A percentile compares a stretch with the other conserved stretches of the same genome.
These are phyloP conservation scores for Monascus ruber DNA, from an alignment of 2,329 filamentous ascomycete genomes.

Conservation along the genomic window DNA sequence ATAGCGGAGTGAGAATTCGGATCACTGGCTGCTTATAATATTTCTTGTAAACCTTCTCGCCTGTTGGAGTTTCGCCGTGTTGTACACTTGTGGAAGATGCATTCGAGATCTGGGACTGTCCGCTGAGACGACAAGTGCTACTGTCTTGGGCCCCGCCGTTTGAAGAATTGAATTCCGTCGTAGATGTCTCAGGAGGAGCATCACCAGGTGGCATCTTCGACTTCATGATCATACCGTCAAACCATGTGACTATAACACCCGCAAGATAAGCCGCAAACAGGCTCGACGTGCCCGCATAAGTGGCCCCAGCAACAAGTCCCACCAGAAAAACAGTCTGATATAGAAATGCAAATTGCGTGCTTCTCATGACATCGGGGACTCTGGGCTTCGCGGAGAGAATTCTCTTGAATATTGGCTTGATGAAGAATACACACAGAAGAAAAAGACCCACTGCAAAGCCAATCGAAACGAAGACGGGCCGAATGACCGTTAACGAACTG, in stretches of 20 bases:
- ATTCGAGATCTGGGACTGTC: no score
- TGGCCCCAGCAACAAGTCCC: slow-evolving; percentile 37
- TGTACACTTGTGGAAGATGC: no score
- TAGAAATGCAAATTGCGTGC: slow-evolving; percentile 22
- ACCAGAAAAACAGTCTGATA: slow-evolving; percentile 36
- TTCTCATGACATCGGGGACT: slow-evolving; percentile 6
- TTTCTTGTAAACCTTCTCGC: slow-evolving; percentile 28
- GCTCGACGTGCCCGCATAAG: slow-evolving; percentile 46
- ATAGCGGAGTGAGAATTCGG: slow-evolving; percentile 55
- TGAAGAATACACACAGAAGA: slow-evolving; percentile 12
- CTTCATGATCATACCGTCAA: slow-evolving; percentile 27
- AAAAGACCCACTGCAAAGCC: slow-evolving; percentile 16
- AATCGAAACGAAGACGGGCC: slow-evolving; percentile 42
- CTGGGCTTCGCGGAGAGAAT: slow-evolving; percentile 1
- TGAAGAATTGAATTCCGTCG: no score
- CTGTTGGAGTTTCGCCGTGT: no score
- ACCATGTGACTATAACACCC: slow-evolving; percentile 41
- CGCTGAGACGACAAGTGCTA: no score
- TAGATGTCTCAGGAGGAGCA: no score
- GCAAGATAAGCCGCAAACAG: slow-evolving; percentile 51
- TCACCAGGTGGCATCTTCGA: no score
- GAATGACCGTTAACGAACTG: slow-evolving; percentile 32
- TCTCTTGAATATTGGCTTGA: no score
- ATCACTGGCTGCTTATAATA: slow-evolving; percentile 37
- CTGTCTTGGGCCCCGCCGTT: no score